These are phyloP conservation scores for Aspergillus sp. DNA, from an alignment of 2,329 filamentous ascomycete genomes.

Conservation along the genomic window DNA sequence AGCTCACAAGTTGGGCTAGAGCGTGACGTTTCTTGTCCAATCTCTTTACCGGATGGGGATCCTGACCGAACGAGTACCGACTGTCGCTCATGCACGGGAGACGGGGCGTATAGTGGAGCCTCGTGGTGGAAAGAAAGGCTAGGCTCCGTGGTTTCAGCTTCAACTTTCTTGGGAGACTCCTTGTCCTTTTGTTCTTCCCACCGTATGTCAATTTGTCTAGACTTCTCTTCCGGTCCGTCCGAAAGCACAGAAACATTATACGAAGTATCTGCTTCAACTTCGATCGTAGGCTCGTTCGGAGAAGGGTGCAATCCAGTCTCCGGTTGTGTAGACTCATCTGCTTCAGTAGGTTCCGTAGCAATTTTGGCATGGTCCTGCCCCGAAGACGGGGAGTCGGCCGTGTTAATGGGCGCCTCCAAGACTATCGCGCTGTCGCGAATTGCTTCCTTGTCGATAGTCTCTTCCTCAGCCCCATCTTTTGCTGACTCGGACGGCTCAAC, in stretches of 20 bases:
- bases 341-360: slow-evolving; percentile 7
- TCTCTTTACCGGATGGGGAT: slow-evolving; percentile 24
- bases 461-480: slow-evolving; percentile 46
- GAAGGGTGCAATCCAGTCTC: slow-evolving; percentile 12
- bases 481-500: slow-evolving; percentile 26
- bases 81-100: slow-evolving; percentile 42
- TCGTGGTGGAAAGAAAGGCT: slow-evolving; percentile 13
- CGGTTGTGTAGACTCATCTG: slow-evolving; percentile 6
- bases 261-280: slow-evolving; percentile 18
- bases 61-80: slow-evolving; percentile 51
- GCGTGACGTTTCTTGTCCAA: slow-evolving; percentile 12
- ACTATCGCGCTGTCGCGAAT: slow-evolving; percentile 51
- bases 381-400: slow-evolving; percentile 24
- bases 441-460: slow-evolving; percentile 33
- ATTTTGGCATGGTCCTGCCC: slow-evolving; percentile 14
- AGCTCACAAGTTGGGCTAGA: slow-evolving; percentile 29
- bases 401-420: slow-evolving; percentile 45
- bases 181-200: slow-evolving; percentile 9
- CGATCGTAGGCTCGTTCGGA: slow-evolving; percentile 14
- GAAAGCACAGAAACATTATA: slow-evolving; percentile 21
- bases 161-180: slow-evolving; percentile 2
- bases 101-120: slow-evolving; percentile 23
- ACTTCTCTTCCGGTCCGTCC: slow-evolving; percentile 7
- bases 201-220: slow-evolving; percentile 11
- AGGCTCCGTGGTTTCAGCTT: slow-evolving; percentile 10